Evolutionary conservation across 2,329 filamentous ascomycete species (phyloP), one percentile per base, ranked within the genome.

Genomic region (Sclerotinia minor): DNA sequence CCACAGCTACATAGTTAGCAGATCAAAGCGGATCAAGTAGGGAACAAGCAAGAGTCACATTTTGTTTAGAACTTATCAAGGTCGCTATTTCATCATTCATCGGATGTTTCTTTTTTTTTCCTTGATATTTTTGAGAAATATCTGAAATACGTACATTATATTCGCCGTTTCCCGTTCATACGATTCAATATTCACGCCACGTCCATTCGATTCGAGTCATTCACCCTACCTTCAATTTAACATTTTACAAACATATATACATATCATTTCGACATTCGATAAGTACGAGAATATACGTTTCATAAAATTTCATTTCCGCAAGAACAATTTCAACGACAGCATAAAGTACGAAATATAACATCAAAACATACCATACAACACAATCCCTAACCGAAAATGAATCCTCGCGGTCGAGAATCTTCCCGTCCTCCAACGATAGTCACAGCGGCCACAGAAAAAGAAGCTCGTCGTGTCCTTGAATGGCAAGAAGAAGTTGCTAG

Each of bases 401-500:
- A 35, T 21, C 44, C 44, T 11, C 64, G 53, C 44, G 53, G 58
- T n/a, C 26, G 58, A 61, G 58, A 50, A 67, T 50, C 55, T 3
- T 29, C 55, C 44, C 65, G 57, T 49, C 24, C 66, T 15, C 32
- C 57, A 13, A 63, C 58, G 0, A 65, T 73, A 74, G 52, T 77
- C 78, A 73, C 70, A 11, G 70, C 72, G 1, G 67, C 71, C 3
- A 70, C 73, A 3, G 72, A 72, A 32, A 75, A 76, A 57, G 76
- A 79, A 50, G 73, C 71, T 7, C 72, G 72, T 21, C 70, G 77
- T 8, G 82, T 85, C 24, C 75, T 83, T 65, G 80, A 78, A 57
- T 82, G 80, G 80, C 79, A 79, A 69, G 73, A 79, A 52, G 76
- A 79, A 53, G 78, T 80, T 49, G 79, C 79, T 24, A 58, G 71